A percentile compares a stretch with the other conserved stretches of the same genome.
Evolutionary conservation across 1,284 basidiomycete genomes (phyloP).

Genomic region (Ganoderma lingzhi): DNA sequence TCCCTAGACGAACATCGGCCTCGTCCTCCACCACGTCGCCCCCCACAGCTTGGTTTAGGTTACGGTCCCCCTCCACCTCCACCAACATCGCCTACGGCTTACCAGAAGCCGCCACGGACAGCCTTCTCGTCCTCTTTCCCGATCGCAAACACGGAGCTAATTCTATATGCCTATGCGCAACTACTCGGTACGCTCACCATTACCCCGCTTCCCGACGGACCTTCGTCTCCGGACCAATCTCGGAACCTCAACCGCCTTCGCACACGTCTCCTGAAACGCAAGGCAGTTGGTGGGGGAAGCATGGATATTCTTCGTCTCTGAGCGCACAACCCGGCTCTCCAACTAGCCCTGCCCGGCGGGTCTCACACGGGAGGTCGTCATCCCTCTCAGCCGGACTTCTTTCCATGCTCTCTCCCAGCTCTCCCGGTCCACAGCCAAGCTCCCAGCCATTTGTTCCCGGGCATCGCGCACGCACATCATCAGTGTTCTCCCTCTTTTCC

Average conservation of each 20-base stretch:
- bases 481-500: conserved; percentile 39
- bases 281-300: conserved; percentile 75
- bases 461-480: conserved; percentile 40
- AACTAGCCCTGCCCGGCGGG: conserved; percentile 43
- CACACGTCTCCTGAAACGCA: conserved; percentile 54
- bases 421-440: conserved; percentile 28
- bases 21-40: conserved; percentile 38
- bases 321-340: conserved; percentile 35
- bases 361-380: conserved; percentile 55
- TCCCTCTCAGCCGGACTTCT: conserved; percentile 66
- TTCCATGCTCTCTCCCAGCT: conserved; percentile 52
- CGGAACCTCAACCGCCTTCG: conserved; percentile 57
- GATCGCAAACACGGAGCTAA: conserved; percentile 58
- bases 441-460: conserved; percentile 35
- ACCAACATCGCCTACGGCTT: conserved; percentile 30
- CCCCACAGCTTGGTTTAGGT: conserved; percentile 50
- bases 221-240: conserved; percentile 47
- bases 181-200: conserved; percentile 73
- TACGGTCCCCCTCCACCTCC: conserved; percentile 50
- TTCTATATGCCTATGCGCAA: conserved; percentile 91
- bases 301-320: conserved; percentile 74
- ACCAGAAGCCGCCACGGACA: conserved; percentile 43
- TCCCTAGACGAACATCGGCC: conserved; percentile 24
- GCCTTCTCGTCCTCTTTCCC: conserved; percentile 51
- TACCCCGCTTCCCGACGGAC: conserved; percentile 38